A percentile compares a stretch with the other conserved stretches of the same genome.
Conservation (phyloP, 257 asterid genomes). For the Capsicum rhomboideum region DNA sequence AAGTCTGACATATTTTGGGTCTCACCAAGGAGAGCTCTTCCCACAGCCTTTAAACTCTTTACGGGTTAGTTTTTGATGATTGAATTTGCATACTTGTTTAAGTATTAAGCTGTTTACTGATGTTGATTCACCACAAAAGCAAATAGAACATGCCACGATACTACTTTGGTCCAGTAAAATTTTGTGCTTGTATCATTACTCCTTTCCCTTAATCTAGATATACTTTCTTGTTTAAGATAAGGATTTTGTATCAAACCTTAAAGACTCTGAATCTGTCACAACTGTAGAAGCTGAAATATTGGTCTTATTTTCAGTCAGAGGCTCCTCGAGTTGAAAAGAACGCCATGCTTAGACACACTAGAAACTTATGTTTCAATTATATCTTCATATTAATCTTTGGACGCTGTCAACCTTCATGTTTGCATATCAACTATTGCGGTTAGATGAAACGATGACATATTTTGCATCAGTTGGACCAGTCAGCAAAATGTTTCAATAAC, state of each 20-base stretch:
- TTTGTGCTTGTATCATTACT: not conserved
- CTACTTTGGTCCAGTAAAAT: not conserved
- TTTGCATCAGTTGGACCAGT: not conserved
- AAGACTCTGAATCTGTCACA: not conserved
- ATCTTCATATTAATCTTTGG: not conserved
- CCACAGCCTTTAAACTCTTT: conserved; percentile 56
- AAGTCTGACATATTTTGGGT: conserved; percentile 39
- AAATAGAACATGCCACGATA: not conserved
- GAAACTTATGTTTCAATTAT: not conserved
- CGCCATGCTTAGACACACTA: not conserved
- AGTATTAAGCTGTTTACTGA: not conserved
- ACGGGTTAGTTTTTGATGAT: conserved; percentile 51
- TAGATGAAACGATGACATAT: not conserved
- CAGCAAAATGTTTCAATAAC: not conserved
- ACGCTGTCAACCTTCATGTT: not conserved
- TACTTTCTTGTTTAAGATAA: not conserved
- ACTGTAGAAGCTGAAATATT: not conserved
- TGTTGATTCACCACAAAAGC: not conserved
- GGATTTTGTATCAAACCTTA: not conserved
- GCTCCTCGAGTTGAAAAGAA: not conserved
- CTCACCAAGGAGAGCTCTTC: conserved; percentile 27
- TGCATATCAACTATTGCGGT: not conserved
- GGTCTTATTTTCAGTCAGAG: not conserved
- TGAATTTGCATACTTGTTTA: not conserved
- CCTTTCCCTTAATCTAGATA: not conserved